These are phyloP conservation scores for Sphaceloma murrayae DNA, from an alignment of 2,329 filamentous ascomycete genomes.

Conservation along the genomic window DNA sequence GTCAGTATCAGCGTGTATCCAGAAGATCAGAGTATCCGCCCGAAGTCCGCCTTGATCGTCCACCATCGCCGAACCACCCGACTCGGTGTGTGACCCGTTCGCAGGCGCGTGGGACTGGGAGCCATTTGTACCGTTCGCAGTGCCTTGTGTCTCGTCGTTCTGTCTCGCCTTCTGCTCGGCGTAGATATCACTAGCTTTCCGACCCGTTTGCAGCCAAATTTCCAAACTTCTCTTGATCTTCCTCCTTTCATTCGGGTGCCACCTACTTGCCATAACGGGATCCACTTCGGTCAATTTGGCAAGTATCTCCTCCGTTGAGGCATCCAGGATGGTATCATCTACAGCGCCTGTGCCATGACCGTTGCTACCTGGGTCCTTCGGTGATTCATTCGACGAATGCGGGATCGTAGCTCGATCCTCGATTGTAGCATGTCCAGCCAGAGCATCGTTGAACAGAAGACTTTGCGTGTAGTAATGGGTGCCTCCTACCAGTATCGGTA, in stretches of 20 bases:
- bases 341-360: neutral
- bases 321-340: constrained; percentile 65
- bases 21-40: constrained; percentile 62
- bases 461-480: constrained; percentile 93
- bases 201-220: constrained; percentile 77
- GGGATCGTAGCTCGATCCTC: constrained; percentile 20
- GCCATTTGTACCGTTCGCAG: constrained; percentile 15
- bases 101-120: neutral
- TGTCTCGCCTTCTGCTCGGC: constrained; percentile 51
- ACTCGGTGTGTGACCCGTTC: too few species aligned
- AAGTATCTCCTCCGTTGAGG: constrained; percentile 61
- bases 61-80: constrained; percentile 2
- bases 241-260: constrained; percentile 87
- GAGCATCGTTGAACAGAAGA: constrained; percentile 66
- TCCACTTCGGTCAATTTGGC: constrained; percentile 69
- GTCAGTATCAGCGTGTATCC: constrained; percentile 69
- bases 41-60: constrained; percentile 21
- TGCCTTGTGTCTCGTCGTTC: constrained; percentile 5
- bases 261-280: constrained; percentile 76
- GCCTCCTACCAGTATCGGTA: constrained; percentile 87
- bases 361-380: constrained; percentile 23
- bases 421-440: constrained; percentile 42
- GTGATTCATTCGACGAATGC: neutral
- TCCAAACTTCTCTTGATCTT: constrained; percentile 86
- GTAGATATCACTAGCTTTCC: constrained; percentile 76